A percentile compares a stretch with the other conserved stretches of the same genome.
These are phyloP conservation scores for Heliamphora exappendiculata DNA, from an alignment of 148 eudicot genomes.

Conservation along the genomic window DNA sequence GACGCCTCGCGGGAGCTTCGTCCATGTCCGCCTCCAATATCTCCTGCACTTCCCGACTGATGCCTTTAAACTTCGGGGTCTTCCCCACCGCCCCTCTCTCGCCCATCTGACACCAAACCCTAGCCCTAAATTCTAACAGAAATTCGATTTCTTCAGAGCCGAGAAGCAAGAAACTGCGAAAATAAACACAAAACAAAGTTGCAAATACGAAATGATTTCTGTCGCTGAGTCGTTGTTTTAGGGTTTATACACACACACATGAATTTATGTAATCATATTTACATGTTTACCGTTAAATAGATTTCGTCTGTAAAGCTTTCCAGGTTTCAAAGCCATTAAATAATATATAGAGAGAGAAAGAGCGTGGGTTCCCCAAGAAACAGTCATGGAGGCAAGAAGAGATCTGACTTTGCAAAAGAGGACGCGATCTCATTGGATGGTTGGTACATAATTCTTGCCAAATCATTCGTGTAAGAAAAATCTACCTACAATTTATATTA, in stretches of 20 bases:
- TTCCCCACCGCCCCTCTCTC: constrained; percentile 10
- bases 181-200: not conserved
- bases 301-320: not conserved
- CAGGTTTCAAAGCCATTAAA: constrained; percentile 8
- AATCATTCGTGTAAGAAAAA: too few species aligned
- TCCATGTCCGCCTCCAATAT: constrained; percentile 73
- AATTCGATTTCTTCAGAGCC: not conserved
- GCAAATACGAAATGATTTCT: not conserved
- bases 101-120: constrained; percentile 12
- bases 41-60: constrained; percentile 46
- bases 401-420: not conserved
- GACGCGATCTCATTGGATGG: not conserved
- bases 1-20: constrained; percentile 56
- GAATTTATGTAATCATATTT: too few species aligned
- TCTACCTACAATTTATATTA: too few species aligned
- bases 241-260: not conserved
- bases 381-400: too few species aligned
- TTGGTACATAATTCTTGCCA: too few species aligned
- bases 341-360: not conserved
- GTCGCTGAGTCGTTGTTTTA: too few species aligned
- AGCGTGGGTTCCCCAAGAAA: not conserved
- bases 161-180: not conserved
- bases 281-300: not conserved
- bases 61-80: constrained; percentile 32
- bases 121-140: constrained; percentile 7